Base-by-base conservation (phyloP, 2,329 filamentous ascomycete species). In the Hypoxylon sp. region DNA sequence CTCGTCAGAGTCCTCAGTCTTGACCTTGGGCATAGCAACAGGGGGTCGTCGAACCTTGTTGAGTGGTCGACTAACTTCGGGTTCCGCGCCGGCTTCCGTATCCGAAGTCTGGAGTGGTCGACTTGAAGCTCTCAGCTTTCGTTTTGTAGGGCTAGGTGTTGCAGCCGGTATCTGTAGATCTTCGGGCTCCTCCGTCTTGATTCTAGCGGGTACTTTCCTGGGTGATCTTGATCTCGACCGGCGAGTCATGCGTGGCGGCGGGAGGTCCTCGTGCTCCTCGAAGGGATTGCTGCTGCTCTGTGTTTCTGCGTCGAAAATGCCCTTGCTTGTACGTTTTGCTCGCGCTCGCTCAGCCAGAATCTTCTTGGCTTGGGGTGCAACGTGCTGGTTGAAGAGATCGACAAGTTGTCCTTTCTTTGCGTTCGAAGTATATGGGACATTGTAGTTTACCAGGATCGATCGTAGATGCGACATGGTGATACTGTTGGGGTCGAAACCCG, bases 371-470 rank as follows among this genome's bases (percentile, higher is more conserved):
- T 93, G 87, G 0, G 93, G 89, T 3, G 90, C 74, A 19, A 99
- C 81, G 57, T 94, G 78, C 21, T 88, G 79, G 67, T 88, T 86
- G 72, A 99, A 91, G 35, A 97, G 84, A 5, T 89, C 85, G 53
- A 99, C 80, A 15, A 99, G 84, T 67, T 96, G 88, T 0, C 84
- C 77, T 76, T 99, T 99, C 76, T 97, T 99, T 8, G 94, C 91
- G 3, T 87, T 92, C 0, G 90, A 87, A 4, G 92, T 88, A 69
- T 96, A 97, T 26, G 84, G 75, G 65, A 97, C 78, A 68, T 91
- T 89, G 75, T 99, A 90, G 60, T 86, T 88, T 65, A 97, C 89
- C 50, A 99, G 84, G 60, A 97, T 95, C 37, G 89, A 93, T 65
- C 94, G 90, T 63, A 99, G 78, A 34, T 89, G 88, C 19, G 94